Evolutionary conservation across 495 filamentous ascomycete species (phyloP), one percentile per base, ranked within the genome.

Genomic region (Jackrogersella multiformis): DNA sequence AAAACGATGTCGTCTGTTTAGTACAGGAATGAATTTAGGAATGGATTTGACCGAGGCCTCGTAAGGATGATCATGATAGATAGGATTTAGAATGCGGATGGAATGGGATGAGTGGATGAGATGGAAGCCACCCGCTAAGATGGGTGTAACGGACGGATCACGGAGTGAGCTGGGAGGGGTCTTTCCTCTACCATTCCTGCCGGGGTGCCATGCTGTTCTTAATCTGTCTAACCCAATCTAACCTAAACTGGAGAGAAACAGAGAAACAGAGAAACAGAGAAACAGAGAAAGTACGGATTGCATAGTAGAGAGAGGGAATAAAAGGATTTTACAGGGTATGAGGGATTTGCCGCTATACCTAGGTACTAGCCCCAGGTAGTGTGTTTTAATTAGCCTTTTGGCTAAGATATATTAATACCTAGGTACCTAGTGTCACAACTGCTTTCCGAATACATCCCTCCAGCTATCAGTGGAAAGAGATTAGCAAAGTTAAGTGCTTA

Each of bases 151-250:
- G 64, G n/a, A 65, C 68, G 68, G 68, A 68, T 64, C 68, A 52
- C 63, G 59, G 64, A 68, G 59, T 64, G 64, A 68, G 64, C 68
- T 64, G 56, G 41, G 61, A 62, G 57, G 67, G 61, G 67, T 61
- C 39, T 58, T 58, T n/a, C n/a, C 41, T 45, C 39, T 56, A 24
- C 8, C 28, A 18, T 34, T 56, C n/a, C 13, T 30, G 9, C 26
- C 8, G 18, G 51, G 59, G 58, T 49, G 10, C 23, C 52, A 49
- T 28, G 52, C 28, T 56, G 16, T 56, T 16, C 49, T 53, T 56
- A n/a, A 56, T 39, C 35, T 35, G 35, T 39, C 52, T 39, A 39
- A 41, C 52, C 52, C 16, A 56, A 56, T 15, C 32, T 8, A 34
- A n/a, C n/a, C n/a, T n/a, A n/a, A n/a, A n/a, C n/a, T n/a, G n/a